Evolutionary conservation across 805 yeast species (phyloP).

Genomic region (Candida bentonensis): DNA sequence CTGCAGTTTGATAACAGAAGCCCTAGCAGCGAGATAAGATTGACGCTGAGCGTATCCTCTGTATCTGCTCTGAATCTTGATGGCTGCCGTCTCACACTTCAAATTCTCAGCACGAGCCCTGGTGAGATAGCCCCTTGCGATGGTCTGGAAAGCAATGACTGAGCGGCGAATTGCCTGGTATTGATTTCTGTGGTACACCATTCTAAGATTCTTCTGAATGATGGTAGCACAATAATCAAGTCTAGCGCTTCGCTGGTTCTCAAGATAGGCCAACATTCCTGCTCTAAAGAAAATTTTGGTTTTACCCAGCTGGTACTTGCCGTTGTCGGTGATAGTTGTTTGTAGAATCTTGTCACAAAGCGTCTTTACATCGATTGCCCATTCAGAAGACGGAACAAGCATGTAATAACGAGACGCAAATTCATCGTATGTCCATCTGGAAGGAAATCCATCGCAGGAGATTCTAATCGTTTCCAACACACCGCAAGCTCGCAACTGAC

Average conservation of each 20-base stretch:
- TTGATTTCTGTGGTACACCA: conserved; percentile 44
- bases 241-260: conserved; percentile 70
- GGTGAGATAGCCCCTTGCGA: conserved; percentile 46
- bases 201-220: conserved; percentile 74
- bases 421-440: conserved; percentile 89
- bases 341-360: conserved; percentile 56
- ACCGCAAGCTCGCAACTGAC: conserved; percentile 97
- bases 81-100: conserved; percentile 46
- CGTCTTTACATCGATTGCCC: conserved; percentile 49
- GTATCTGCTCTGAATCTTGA: conserved; percentile 52
- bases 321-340: conserved; percentile 39
- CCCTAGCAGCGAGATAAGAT: conserved; percentile 35
- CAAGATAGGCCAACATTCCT: conserved; percentile 87
- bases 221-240: conserved; percentile 63
- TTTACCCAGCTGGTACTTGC: conserved; percentile 78
- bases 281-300: conserved; percentile 93
- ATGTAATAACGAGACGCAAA: conserved; percentile 83
- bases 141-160: conserved; percentile 42
- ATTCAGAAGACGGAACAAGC: conserved; percentile 50
- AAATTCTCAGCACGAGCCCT: conserved; percentile 40
- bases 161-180: conserved; percentile 43
- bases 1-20: conserved; percentile 45
- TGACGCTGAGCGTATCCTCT: conserved; percentile 31
- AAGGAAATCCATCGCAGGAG: conserved; percentile 96
- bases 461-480: conserved; percentile 91